Base-by-base conservation (phyloP, 768 basidiomycete genomes). In the Lentinus brumalis region DNA sequence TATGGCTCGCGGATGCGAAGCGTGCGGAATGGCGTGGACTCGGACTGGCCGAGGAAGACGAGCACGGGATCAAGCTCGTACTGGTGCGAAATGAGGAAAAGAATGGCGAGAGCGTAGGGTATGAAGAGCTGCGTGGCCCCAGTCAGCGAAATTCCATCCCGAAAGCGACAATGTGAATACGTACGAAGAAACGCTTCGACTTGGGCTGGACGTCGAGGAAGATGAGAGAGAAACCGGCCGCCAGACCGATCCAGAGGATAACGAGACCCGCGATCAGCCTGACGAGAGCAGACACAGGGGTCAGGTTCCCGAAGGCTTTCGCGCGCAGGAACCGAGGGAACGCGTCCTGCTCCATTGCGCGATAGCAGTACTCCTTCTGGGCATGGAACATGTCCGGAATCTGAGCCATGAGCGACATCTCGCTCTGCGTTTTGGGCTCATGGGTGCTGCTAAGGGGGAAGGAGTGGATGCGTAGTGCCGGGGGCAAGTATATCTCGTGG, bases 251-350 rank as follows among this genome's bases (percentile, higher is more conserved):
- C 96, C 97, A 98, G 12, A 98, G 84, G 45, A 86, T 80, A 63
- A 98, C 77, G 40, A 99, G 77, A 0, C 97, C 97, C 3, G 85
- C 76, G 57, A 95, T 84, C 59, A 99, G 86, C 59, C 96, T 82
- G 16, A 95, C 88, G 54, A 97, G 83, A 0, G 92, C 87, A 21
- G 91, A 91, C 66, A 97, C 82, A 16, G 96, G 94, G 2, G 97
- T 98, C 55, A 99, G 78, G 74, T 98, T 99, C 31, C 94, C 94
- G 70, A 98, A 98, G n/a, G 96, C 96, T 77, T 98, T 99, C 2
- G 93, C 88, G 60, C 97, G 84, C 50, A 99, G 79, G 82, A 99
- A 98, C 5, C 96, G 84, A 45, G 92, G 93, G 78, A 92, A 94
- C 16, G 92, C 93, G 66, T 94, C 92, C 75, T 96, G 93, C 69